phyloP scores from a whole-genome alignment of 768 basidiomycete genomes.

The Termitomyces bulborhizus region DNA sequence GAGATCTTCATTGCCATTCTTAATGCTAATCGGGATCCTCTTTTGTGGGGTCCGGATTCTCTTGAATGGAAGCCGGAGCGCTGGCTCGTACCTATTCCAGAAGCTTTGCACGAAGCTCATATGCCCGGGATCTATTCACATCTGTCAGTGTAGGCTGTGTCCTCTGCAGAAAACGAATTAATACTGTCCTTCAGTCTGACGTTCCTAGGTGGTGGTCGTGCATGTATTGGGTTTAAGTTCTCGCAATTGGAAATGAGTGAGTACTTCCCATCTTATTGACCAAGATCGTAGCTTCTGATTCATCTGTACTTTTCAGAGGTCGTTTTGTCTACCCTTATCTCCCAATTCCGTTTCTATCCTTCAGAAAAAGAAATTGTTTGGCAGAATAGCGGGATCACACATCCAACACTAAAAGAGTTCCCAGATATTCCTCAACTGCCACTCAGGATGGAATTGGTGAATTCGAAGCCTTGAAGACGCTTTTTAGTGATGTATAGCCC shows the following conservation, averaged over 20 bases:
- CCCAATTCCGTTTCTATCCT: background rate
- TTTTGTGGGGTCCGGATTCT: no score
- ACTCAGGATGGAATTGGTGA: background rate
- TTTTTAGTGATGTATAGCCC: no score
- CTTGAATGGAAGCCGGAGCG: no score
- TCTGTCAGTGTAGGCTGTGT: background rate
- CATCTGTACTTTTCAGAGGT: background rate
- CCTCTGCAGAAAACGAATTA: conserved; percentile 1
- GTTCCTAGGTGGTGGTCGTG: no score
- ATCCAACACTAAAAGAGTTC: background rate
- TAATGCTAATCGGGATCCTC: no score
- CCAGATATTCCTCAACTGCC: background rate
- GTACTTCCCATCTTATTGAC: no score
- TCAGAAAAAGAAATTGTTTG: background rate
- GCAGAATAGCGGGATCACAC: background rate
- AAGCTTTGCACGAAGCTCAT: no score
- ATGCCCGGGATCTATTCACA: no score
- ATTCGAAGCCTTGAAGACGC: background rate
- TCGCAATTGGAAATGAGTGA: no score
- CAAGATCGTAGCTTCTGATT: background rate
- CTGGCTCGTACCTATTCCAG: no score
- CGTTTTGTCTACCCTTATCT: background rate
- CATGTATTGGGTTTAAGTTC: no score
- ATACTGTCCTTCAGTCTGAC: background rate
- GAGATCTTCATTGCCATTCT: no score